Conservation (phyloP, 2,329 filamentous ascomycete species). For the Arthroderma sp. region DNA sequence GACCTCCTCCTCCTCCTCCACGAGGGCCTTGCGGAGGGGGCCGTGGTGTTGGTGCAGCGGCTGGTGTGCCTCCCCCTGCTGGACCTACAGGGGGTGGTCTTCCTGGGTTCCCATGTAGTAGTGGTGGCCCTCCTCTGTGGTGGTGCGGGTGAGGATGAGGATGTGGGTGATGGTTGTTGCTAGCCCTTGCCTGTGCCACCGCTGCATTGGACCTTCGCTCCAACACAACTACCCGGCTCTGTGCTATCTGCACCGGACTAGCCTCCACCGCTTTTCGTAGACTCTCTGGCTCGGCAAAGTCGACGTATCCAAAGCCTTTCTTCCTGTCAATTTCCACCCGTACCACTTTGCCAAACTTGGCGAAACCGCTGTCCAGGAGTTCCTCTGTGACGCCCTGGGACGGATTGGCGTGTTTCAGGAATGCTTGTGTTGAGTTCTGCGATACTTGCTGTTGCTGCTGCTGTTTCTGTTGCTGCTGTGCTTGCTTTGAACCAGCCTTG, state of each 20-base stretch:
- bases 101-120: no score
- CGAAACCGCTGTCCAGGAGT: slow-evolving; percentile 60
- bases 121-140: no score
- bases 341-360: slow-evolving; percentile 57
- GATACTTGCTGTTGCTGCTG: slow-evolving; percentile 10
- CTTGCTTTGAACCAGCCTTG: neutral
- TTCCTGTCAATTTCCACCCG: slow-evolving; percentile 87
- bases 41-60: neutral
- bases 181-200: slow-evolving; percentile 6
- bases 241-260: slow-evolving; percentile 68
- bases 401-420: slow-evolving; percentile 71
- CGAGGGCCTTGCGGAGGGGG: slow-evolving; percentile 1
- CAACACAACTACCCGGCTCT: slow-evolving; percentile 74
- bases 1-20: neutral
- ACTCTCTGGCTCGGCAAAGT: slow-evolving; percentile 61
- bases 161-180: neutral
- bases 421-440: slow-evolving; percentile 37
- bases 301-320: slow-evolving; percentile 87
- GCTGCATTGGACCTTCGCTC: slow-evolving; percentile 38
- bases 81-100: neutral
- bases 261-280: slow-evolving; percentile 68
- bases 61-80: neutral
- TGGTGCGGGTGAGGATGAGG: no score
- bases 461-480: slow-evolving; percentile 2
- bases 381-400: slow-evolving; percentile 85